These are phyloP conservation scores for Coemansia umbellata DNA, from an alignment of 192 early-diverging fungal genomes.

Conservation along the genomic window DNA sequence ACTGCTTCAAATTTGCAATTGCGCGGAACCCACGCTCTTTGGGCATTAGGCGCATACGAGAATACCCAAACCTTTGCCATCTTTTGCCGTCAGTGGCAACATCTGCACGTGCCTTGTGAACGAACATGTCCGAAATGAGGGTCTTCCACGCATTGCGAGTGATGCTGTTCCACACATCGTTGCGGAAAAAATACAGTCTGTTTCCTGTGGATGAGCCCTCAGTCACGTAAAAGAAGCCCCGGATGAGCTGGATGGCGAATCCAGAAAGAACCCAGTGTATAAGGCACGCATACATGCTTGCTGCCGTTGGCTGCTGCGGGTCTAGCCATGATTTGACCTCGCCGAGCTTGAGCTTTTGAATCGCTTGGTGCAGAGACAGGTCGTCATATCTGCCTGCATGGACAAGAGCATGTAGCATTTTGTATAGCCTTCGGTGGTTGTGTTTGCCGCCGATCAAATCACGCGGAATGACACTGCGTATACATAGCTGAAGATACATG, in stretches of 20 bases:
- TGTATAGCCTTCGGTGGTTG: constrained; percentile 55
- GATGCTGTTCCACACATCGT: constrained; percentile 66
- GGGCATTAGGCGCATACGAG: constrained; percentile 76
- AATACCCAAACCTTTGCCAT: constrained; percentile 42
- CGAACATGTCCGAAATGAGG: constrained; percentile 41
- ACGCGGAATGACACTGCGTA: constrained; percentile 58
- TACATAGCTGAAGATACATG: constrained; percentile 46
- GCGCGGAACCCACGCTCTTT: constrained; percentile 72
- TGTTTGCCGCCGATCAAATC: constrained; percentile 58
- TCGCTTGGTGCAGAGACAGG: constrained; percentile 52
- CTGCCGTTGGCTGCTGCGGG: background rate
- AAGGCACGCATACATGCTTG: constrained; percentile 58
- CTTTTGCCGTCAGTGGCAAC: background rate
- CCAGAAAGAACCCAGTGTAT: constrained; percentile 64
- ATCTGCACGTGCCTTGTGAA: background rate
- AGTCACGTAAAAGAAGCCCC: constrained; percentile 75
- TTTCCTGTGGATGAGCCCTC: constrained; percentile 64
- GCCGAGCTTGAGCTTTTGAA: constrained; percentile 57
- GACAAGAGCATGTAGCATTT: constrained; percentile 57
- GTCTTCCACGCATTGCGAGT: constrained; percentile 44
- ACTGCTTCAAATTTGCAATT: constrained; percentile 66
- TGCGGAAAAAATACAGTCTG: constrained; percentile 71
- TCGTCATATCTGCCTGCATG: constrained; percentile 58
- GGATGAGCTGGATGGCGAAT: constrained; percentile 59
- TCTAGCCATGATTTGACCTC: constrained; percentile 28